A percentile compares a stretch with the other conserved stretches of the same genome.
phyloP scores from a whole-genome alignment of 768 basidiomycete genomes.

The Lactarius hengduanensis region DNA sequence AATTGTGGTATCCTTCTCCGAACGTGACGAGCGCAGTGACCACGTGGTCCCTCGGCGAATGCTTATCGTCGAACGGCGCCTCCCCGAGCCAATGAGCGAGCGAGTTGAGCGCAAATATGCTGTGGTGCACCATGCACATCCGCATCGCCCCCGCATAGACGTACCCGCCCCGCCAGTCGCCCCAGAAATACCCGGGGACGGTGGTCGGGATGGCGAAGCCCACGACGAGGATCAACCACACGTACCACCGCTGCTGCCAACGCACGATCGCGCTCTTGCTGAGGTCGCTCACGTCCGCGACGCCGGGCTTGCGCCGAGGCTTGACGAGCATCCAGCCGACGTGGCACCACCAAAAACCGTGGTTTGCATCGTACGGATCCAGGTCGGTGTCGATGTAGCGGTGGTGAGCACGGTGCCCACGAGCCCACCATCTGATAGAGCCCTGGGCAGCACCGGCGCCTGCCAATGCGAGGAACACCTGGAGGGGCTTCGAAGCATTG shows the following conservation, averaged over 20 bases:
- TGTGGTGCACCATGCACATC: conserved; percentile 85
- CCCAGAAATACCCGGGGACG: conserved; percentile 78
- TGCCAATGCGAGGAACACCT: conserved; percentile 79
- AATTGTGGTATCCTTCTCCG: conserved; percentile 97
- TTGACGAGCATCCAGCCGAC: conserved; percentile 92
- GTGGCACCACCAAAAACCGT: conserved; percentile 83
- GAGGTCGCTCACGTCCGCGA: conserved; percentile 85
- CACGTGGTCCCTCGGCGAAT: conserved; percentile 85
- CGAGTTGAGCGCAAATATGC: conserved; percentile 94
- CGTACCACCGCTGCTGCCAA: conserved; percentile 86
- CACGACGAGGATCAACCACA: conserved; percentile 64
- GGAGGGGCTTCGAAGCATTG: conserved; percentile 80
- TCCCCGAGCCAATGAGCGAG: conserved; percentile 95
- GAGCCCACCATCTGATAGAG: conserved; percentile 97
- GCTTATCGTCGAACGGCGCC: conserved; percentile 89
- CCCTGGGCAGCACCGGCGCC: conserved; percentile 94
- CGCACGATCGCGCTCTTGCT: conserved; percentile 74
- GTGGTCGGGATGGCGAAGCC: conserved; percentile 70
- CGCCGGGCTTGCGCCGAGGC: conserved; percentile 83
- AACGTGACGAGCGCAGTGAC: conserved; percentile 86
- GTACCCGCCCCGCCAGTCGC: conserved; percentile 80
- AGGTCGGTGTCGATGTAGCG: conserved; percentile 96
- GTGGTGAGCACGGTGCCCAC: conserved; percentile 95
- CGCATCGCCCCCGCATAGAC: conserved; percentile 78
- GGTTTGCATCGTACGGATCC: conserved; percentile 90